These are phyloP conservation scores for Chaetomiaceae sp. DNA, from an alignment of 2,329 filamentous ascomycete species.

Conservation along the genomic window DNA sequence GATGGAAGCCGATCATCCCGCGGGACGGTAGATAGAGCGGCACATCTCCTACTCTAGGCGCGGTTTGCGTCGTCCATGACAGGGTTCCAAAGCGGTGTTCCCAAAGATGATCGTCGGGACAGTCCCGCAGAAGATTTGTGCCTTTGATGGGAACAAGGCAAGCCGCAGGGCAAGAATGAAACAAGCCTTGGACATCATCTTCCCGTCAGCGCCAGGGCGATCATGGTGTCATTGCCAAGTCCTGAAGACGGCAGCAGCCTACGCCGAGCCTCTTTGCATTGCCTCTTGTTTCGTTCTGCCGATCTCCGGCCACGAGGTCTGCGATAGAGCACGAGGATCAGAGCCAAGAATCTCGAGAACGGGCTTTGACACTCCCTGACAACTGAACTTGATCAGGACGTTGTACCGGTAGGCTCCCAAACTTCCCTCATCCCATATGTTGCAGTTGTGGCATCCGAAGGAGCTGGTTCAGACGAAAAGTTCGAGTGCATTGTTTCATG, in stretches of 20 bases:
- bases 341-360: not conserved
- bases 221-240: conserved; percentile 7
- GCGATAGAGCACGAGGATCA: not conserved
- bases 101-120: conserved; percentile 5
- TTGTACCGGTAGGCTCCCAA: not conserved
- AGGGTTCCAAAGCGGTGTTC: not conserved
- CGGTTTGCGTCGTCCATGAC: not conserved
- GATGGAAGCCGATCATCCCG: not conserved
- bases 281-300: conserved; percentile 22
- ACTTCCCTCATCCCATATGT: not conserved
- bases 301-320: conserved; percentile 13
- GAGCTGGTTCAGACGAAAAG: conserved; percentile 2
- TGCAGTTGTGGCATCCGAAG: not conserved
- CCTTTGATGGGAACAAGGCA: not conserved
- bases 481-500: conserved; percentile 17
- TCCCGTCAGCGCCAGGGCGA: conserved; percentile 10
- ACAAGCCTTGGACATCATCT: conserved; percentile 15
- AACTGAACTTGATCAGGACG: not conserved
- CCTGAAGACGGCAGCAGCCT: conserved; percentile 1
- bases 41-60: not conserved
- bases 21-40: not conserved
- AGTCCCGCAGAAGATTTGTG: not conserved
- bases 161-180: not conserved
- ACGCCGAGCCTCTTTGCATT: conserved; percentile 5
- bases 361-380: not conserved